Conservation (phyloP, 768 basidiomycete species). For the Tephrocybe rancida region DNA sequence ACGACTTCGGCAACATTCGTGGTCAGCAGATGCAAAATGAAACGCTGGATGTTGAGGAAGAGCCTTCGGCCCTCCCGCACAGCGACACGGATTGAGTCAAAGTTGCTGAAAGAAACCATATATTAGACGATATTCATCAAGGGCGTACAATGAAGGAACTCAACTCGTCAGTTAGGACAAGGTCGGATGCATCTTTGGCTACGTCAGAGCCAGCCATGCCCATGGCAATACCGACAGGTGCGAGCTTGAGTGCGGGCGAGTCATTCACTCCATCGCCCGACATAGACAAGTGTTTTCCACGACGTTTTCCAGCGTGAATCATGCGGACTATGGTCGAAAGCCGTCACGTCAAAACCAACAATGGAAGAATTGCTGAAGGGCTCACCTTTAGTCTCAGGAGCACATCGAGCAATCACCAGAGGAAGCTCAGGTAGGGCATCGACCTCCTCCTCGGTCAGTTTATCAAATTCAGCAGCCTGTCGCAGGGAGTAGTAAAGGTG, state of each 20-base stretch:
- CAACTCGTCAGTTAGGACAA: constrained; percentile 59
- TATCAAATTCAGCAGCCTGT: constrained; percentile 50
- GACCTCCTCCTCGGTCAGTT: constrained; percentile 53
- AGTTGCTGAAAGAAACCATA: constrained; percentile 36
- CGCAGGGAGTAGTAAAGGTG: not conserved
- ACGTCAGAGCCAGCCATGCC: constrained; percentile 58
- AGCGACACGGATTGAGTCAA: constrained; percentile 61
- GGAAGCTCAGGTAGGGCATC: constrained; percentile 51
- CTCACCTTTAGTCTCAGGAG: constrained; percentile 49
- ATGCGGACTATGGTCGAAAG: constrained; percentile 35
- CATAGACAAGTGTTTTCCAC: constrained; percentile 56
- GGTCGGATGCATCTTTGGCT: constrained; percentile 54
- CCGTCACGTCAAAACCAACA: too few species aligned
- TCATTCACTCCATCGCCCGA: constrained; percentile 65
- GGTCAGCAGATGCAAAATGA: constrained; percentile 54
- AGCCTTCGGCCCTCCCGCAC: constrained; percentile 59
- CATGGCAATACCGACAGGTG: constrained; percentile 62
- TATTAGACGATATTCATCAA: not conserved
- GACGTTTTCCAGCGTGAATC: constrained; percentile 60
- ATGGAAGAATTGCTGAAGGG: not conserved
- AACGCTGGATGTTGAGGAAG: constrained; percentile 59
- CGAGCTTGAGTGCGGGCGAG: constrained; percentile 55
- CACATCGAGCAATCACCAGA: constrained; percentile 61
- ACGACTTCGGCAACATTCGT: constrained; percentile 58
- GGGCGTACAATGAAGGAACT: not conserved